Base-by-base conservation (phyloP, 805 yeast genomes). In the Ogataea parapolymorpha region DNA sequence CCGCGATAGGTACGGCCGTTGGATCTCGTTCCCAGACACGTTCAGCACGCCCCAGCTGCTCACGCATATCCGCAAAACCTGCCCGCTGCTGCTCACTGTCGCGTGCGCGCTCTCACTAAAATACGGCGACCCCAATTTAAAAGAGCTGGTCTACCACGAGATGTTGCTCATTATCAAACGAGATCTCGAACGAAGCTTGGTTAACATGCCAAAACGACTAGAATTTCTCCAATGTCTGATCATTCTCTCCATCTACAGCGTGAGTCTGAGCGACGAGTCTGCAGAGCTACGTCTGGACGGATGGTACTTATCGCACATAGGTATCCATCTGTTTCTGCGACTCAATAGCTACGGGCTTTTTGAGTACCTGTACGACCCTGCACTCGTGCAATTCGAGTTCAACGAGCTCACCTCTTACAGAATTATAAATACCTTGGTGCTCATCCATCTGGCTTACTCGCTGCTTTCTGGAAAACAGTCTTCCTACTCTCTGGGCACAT, bases 161-260 rank as follows among this genome's bases (percentile, higher is more conserved):
- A 50, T 81, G 50, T 51, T 78, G 36, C 61, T 59, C 38, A 72
- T 76, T 44, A 56, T 84, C 53, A 63, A 71, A 37, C 50, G 58
- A 13, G 87, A 82, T 41, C 59, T 81, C 39, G 69, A 72, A 41
- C 55, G 56, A 14, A 61, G 77, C 3, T 49, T 78, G 11, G 49
- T 72, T n/a, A 53, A 59, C 23, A 58, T 64, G 35, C 76, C 77
- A 6, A 70, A 66, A 16, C 46, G 54, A 13, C 63, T 80, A 24
- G 88, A 82, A 51, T 81, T 79, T 53, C 56, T 85, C 43, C 91
- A 85, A 59, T 79, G 85, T 1, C 59, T 85, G 40, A 83, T 81
- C 3, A 71, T 83, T 4, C 54, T 85, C 16, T 71, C 88, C 0
- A 77, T 82, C 14, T 82, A 83, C 58, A 79, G 84, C 14, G 66